Percentiles rank a stretch among this genome's conserved stretches.
These are phyloP conservation scores for Karstenula rhodostoma DNA, from an alignment of 2,329 filamentous ascomycete genomes.

Conservation along the genomic window DNA sequence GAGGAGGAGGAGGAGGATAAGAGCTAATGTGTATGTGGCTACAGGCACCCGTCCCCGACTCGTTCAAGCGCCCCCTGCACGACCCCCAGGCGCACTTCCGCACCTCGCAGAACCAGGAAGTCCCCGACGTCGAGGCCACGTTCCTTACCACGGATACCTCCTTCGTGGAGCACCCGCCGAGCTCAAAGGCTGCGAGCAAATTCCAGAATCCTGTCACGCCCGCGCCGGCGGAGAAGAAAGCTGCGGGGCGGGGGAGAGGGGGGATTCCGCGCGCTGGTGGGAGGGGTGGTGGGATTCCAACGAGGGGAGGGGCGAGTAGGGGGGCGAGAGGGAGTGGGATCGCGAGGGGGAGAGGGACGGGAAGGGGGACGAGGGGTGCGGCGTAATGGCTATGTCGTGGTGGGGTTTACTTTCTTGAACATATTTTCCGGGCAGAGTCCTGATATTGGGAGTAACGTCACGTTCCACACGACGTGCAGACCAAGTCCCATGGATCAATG, in stretches of 20 bases:
- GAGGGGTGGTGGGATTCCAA: constrained; percentile 42
- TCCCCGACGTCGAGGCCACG: constrained; percentile 72
- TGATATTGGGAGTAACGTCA: neutral
- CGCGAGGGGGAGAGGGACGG: constrained; percentile 43
- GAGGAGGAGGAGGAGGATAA: no score
- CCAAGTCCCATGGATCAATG: neutral
- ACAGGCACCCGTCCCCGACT: constrained; percentile 85
- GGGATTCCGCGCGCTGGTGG: constrained; percentile 47
- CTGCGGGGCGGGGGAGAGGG: constrained; percentile 38
- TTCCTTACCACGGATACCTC: constrained; percentile 94
- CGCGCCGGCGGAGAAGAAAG: constrained; percentile 31
- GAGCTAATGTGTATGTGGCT: no score
- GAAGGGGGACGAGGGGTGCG: constrained; percentile 32
- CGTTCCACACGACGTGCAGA: neutral
- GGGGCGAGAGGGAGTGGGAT: constrained; percentile 49
- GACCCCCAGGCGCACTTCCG: constrained; percentile 33
- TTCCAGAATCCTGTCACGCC: constrained; percentile 50
- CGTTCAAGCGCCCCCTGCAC: constrained; percentile 65
- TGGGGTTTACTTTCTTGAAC: neutral
- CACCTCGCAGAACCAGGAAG: constrained; percentile 34
- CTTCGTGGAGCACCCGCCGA: constrained; percentile 84
- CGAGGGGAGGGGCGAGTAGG: constrained; percentile 41
- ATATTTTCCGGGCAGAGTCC: neutral
- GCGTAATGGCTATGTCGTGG: neutral
- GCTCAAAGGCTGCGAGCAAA: constrained; percentile 57